Percentiles rank a stretch among this genome's conserved stretches.
Conservation (phyloP, 495 filamentous ascomycete species). For the Penicillium egyptiacum region DNA sequence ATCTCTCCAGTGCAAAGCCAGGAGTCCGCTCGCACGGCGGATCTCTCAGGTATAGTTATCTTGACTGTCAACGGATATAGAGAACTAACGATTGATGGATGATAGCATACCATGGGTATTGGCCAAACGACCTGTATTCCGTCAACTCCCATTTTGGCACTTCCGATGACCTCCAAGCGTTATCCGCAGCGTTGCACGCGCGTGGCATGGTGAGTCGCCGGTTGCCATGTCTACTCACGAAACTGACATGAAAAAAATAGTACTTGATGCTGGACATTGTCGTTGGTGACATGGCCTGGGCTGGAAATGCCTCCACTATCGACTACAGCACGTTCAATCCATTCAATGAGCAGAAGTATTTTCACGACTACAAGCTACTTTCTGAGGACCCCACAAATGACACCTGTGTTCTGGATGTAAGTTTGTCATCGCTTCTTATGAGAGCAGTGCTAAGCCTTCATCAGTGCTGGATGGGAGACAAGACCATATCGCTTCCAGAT, state of each 20-base stretch:
- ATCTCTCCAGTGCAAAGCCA: constrained; percentile 47
- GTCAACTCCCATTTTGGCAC: constrained; percentile 64
- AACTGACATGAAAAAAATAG: constrained; percentile 16
- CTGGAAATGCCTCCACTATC: constrained; percentile 45
- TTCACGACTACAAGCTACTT: constrained; percentile 61
- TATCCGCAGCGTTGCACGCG: constrained; percentile 53
- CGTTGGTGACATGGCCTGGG: constrained; percentile 65
- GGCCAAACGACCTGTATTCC: constrained; percentile 61
- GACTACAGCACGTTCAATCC: constrained; percentile 59
- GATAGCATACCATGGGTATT: constrained; percentile 65
- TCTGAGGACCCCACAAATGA: constrained; percentile 52
- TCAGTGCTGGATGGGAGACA: constrained; percentile 61
- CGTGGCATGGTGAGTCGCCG: constrained; percentile 44
- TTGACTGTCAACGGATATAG: constrained; percentile 45
- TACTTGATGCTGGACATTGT: constrained; percentile 72
- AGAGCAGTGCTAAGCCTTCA: constrained; percentile 20
- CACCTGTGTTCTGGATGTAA: constrained; percentile 21
- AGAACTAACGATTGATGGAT: constrained; percentile 46
- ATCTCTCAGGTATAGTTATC: constrained; percentile 50
- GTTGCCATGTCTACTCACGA: not conserved
- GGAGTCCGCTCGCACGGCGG: constrained; percentile 31
- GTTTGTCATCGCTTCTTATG: not conserved
- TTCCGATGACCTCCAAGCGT: constrained; percentile 54
- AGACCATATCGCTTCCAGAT: constrained; percentile 60
- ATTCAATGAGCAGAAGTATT: constrained; percentile 54